Evolutionary conservation across 208 protist species (phyloP).

Genomic region (Leishmania lainsoni): DNA sequence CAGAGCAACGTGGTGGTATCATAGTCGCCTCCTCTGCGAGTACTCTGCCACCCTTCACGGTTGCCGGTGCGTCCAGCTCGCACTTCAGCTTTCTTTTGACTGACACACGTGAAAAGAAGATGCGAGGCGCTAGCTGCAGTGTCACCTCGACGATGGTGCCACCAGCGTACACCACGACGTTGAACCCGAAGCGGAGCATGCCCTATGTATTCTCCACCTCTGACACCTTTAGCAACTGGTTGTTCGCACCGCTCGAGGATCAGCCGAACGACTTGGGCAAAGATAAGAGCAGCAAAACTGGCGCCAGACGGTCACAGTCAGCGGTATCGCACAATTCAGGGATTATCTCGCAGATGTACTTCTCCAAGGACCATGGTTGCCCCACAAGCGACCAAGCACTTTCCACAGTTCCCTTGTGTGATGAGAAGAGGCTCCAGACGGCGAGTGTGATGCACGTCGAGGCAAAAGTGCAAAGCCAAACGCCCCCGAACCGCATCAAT

Average conservation of each 20-base stretch:
- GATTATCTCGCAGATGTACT: constrained; percentile 18
- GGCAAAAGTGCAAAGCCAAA: not conserved
- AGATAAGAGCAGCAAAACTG: not conserved
- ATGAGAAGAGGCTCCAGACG: not conserved
- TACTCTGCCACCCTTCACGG: not conserved
- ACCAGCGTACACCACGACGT: not conserved
- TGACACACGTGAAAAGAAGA: not conserved
- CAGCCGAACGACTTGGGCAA: not conserved
- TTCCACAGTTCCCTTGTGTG: too few relatives aligned
- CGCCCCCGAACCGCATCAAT: too few relatives aligned
- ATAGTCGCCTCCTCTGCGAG: constrained; percentile 1
- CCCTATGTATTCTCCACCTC: constrained; percentile 14
- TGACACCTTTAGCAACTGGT: constrained; percentile 9
- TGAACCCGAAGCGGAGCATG: constrained; percentile 11
- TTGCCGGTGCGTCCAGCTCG: not conserved
- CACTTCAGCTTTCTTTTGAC: not conserved
- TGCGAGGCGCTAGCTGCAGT: not conserved
- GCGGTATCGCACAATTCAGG: constrained; percentile 2
- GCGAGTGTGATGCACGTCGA: not conserved
- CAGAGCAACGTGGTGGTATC: not conserved
- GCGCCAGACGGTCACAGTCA: not conserved
- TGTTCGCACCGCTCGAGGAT: constrained; percentile 1
- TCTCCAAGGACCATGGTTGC: not conserved
- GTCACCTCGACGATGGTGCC: not conserved
- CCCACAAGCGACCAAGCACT: not conserved